Evolutionary conservation across 495 filamentous ascomycete species (phyloP), one percentile per base, ranked within the genome.

Genomic region (Penicillium bialowiezense): DNA sequence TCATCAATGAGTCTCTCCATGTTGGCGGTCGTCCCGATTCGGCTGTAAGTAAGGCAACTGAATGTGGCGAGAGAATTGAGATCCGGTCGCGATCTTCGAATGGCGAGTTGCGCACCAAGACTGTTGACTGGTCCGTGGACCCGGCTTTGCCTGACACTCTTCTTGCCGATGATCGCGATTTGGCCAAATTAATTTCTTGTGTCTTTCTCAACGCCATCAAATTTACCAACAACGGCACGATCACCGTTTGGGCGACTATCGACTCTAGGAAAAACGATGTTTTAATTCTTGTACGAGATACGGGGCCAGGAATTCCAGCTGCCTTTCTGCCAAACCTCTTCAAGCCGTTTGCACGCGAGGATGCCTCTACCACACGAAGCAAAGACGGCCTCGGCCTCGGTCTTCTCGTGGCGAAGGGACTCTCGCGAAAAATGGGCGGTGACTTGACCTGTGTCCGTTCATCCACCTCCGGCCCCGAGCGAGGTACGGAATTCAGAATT

Each of bases 181-280:
- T 91, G n/a, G 79, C 82, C 9, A 90, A 90, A 58, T 61, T 88
- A 48, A 78, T 89, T 2, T 88, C 86, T 7, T 87, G 85, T 48
- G 78, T 91, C 13, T 81, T 89, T 46, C 69, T 88, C 23, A 91
- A 91, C 62, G 88, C 88, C 3, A 77, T 91, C 45, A 91, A 91
- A 60, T 91, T 90, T 56, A 90, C 88, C 0, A 83, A 87, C 50
- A 74, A 72, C 44, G 88, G 88, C 17, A 73, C 66, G n/a, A 85
- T 91, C 41, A 75, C 69, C 1, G 62, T 91, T 4, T 75, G 59
- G 28, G 83, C 81, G 7, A 75, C 69, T 15, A 63, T 83, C 28
- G 76, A 73, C 42, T 47, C 66, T 42, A 75, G 72, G 46, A 63
- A 54, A 50, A 74, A 80, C 50, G 78, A 82, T 64, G 70, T 88